Percentiles rank a stretch among this genome's conserved stretches.
These are phyloP conservation scores for Cydonia oblonga DNA, from an alignment of 331 rosid genomes.

Conservation along the genomic window DNA sequence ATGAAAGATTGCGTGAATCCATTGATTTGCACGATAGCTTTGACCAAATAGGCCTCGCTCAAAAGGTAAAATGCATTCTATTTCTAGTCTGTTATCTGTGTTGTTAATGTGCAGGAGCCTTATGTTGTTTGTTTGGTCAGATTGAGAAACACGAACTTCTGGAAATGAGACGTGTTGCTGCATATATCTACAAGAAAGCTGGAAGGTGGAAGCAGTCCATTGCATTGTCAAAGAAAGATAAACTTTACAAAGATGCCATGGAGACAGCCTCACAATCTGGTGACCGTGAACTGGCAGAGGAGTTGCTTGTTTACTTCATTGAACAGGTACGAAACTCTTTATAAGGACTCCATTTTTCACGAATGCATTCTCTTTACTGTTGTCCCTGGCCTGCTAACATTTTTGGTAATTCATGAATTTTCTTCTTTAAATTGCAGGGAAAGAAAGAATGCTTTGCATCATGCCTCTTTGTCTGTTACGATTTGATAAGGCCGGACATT, in stretches of 20 bases:
- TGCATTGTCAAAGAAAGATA: slow-evolving; percentile 86
- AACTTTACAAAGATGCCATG: slow-evolving; percentile 93
- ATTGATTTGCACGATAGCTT: slow-evolving; percentile 93
- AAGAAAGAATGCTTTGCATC: slow-evolving; percentile 99
- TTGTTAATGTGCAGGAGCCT: slow-evolving; percentile 9
- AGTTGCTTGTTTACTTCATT: slow-evolving; percentile 87
- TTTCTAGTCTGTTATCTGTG: slow-evolving; percentile 1
- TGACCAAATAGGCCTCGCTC: slow-evolving; percentile 98
- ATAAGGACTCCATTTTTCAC: neutral
- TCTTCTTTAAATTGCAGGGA: slow-evolving; percentile 54
- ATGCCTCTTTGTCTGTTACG: slow-evolving; percentile 93
- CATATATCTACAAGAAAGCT: slow-evolving; percentile 90
- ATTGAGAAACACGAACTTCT: slow-evolving; percentile 92
- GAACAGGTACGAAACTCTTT: slow-evolving; percentile 51
- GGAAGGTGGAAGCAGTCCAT: slow-evolving; percentile 97
- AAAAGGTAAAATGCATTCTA: slow-evolving; percentile 50
- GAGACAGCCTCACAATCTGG: slow-evolving; percentile 94
- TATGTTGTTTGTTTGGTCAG: slow-evolving; percentile 39
- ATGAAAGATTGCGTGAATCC: slow-evolving; percentile 92
- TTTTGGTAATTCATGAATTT: neutral
- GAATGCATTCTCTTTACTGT: neutral
- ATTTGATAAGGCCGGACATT: slow-evolving; percentile 72
- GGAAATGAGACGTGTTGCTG: slow-evolving; percentile 94
- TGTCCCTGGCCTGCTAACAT: neutral
- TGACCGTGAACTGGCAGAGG: slow-evolving; percentile 90